Percentiles rank a stretch among this genome's conserved stretches.
These are phyloP conservation scores for Globisporangium megalacanthum DNA, from an alignment of 352 stramenopile species.

Conservation along the genomic window DNA sequence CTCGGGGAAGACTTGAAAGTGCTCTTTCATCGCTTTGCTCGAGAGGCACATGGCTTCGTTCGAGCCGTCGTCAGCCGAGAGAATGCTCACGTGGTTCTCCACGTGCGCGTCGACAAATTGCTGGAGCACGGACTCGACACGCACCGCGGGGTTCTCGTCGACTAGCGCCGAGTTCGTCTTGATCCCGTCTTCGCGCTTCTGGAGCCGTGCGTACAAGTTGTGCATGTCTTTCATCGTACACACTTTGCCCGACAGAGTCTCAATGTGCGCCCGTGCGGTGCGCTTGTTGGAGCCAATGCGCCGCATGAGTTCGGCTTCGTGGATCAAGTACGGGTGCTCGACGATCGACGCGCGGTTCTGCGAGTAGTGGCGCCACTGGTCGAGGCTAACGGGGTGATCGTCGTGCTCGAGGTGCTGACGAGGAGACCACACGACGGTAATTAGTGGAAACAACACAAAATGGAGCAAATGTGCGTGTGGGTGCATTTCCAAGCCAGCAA, in stretches of 20 bases:
- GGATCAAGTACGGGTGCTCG: conserved; percentile 62
- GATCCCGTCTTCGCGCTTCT: conserved; percentile 51
- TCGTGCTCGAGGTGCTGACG: conserved; percentile 54
- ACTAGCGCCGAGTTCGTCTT: conserved; percentile 34
- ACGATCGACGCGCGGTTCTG: conserved; percentile 70
- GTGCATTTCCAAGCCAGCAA: neutral
- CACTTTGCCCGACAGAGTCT: conserved; percentile 55
- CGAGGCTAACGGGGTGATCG: conserved; percentile 53
- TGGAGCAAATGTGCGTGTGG: neutral
- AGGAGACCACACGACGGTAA: neutral
- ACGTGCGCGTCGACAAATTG: conserved; percentile 64
- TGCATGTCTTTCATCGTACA: conserved; percentile 84
- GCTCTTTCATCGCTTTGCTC: conserved; percentile 70
- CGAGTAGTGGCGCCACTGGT: conserved; percentile 75
- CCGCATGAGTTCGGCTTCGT: conserved; percentile 68
- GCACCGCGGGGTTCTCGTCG: conserved; percentile 16
- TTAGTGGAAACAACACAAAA: too few species aligned
- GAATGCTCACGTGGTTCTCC: conserved; percentile 72
- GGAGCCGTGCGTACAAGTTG: conserved; percentile 60
- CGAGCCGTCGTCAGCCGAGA: conserved; percentile 62
- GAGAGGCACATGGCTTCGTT: conserved; percentile 69
- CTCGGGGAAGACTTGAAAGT: conserved; percentile 59
- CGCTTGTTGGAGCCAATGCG: conserved; percentile 68
- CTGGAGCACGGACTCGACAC: conserved; percentile 53
- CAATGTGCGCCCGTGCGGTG: conserved; percentile 51